phyloP scores from a whole-genome alignment of 805 yeast genomes.

The Kluyveromyces aestuarii region DNA sequence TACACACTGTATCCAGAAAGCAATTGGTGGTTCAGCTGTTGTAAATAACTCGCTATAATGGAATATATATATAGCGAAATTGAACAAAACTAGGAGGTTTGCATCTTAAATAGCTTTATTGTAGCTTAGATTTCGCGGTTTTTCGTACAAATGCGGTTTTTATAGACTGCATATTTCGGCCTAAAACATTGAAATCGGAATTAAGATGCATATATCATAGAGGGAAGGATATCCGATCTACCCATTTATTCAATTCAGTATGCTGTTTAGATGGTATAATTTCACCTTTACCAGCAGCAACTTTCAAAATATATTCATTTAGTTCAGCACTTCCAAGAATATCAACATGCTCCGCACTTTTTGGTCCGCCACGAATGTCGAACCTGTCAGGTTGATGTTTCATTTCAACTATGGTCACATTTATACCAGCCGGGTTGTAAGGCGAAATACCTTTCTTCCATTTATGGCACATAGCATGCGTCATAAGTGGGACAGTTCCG shows the following conservation, averaged over 20 bases:
- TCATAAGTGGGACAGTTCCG: conserved; percentile 82
- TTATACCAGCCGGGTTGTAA: conserved; percentile 69
- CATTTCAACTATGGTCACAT: conserved; percentile 81
- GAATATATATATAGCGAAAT: neutral
- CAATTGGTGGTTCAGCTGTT: no score
- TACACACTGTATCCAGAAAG: neutral
- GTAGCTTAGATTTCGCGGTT: neutral
- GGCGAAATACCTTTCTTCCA: conserved; percentile 63
- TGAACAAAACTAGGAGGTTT: neutral
- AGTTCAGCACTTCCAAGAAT: conserved; percentile 87
- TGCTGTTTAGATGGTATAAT: conserved; percentile 49
- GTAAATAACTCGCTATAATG: no score
- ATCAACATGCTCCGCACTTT: conserved; percentile 97
- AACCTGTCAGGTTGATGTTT: conserved; percentile 87
- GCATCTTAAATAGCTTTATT: no score
- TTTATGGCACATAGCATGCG: conserved; percentile 86
- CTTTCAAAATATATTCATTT: conserved; percentile 73
- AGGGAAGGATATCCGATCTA: conserved; percentile 42
- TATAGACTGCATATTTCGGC: neutral
- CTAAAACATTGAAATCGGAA: no score
- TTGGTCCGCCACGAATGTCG: conserved; percentile 95
- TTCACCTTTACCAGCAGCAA: conserved; percentile 76
- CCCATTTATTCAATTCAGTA: conserved; percentile 58
- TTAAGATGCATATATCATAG: conserved; percentile 7
- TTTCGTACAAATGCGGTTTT: neutral